Evolutionary conservation across 257 asterid species (phyloP).

Genomic region (Solanum dulcamara): DNA sequence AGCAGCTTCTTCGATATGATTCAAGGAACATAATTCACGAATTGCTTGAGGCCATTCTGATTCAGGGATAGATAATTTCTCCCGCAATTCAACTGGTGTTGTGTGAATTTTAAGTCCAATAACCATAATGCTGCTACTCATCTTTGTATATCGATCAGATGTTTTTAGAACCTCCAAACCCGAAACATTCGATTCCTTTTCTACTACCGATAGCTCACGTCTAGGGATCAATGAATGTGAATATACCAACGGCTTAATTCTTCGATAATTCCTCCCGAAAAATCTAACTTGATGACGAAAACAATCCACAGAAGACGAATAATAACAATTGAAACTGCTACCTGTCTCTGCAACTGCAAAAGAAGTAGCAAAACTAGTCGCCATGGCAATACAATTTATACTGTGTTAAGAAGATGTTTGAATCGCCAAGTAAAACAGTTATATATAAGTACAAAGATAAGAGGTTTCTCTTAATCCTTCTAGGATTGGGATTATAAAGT

Average conservation of each 20-base stretch:
- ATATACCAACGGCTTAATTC: conserved; percentile 10
- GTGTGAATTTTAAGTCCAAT: conserved; percentile 70
- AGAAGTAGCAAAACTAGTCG: neutral
- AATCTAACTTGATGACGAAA: conserved; percentile 11
- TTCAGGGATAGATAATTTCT: conserved; percentile 79
- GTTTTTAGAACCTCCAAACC: conserved; percentile 69
- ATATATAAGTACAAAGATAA: no score
- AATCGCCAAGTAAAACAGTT: neutral
- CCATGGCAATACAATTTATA: neutral
- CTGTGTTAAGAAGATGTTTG: neutral
- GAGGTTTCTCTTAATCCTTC: no score
- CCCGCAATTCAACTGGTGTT: conserved; percentile 78
- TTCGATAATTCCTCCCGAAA: neutral
- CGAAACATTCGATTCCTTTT: conserved; percentile 35
- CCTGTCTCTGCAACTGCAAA: neutral
- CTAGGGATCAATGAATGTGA: conserved; percentile 23
- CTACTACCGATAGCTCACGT: conserved; percentile 23
- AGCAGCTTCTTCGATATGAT: conserved; percentile 92
- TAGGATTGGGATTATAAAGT: neutral
- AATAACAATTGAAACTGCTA: neutral
- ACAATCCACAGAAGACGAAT: neutral
- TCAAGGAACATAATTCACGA: conserved; percentile 50
- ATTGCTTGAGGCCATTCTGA: conserved; percentile 75
- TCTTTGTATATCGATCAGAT: conserved; percentile 70
- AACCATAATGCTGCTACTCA: conserved; percentile 62